These are phyloP conservation scores for Gaillardinia entomophila DNA, from an alignment of 805 yeast species.

Conservation along the genomic window DNA sequence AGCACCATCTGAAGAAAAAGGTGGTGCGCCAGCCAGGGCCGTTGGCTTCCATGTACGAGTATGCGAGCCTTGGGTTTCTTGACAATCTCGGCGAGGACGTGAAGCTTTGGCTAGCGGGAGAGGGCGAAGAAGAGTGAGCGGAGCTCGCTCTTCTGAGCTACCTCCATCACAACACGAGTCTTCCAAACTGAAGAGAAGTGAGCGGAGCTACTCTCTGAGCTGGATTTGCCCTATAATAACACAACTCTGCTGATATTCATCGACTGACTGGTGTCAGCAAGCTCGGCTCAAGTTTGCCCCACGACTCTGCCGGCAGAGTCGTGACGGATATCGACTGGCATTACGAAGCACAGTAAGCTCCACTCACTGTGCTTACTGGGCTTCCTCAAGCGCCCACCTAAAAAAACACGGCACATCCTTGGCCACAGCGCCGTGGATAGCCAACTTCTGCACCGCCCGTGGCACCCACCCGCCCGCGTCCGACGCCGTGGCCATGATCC, in stretches of 20 bases:
- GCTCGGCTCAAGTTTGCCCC: too few relatives aligned
- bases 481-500: constrained; percentile 38
- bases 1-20: constrained; percentile 13
- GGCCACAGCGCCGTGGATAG: constrained; percentile 28
- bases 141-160: too few relatives aligned
- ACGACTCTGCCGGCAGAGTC: too few relatives aligned
- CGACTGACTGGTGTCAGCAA: too few relatives aligned
- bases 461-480: constrained; percentile 37
- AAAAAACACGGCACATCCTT: constrained; percentile 37
- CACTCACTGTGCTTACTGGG: background rate
- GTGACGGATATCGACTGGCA: too few relatives aligned
- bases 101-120: constrained; percentile 34
- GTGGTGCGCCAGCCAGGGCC: background rate
- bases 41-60: constrained; percentile 12
- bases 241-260: too few relatives aligned
- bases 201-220: too few relatives aligned
- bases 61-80: constrained; percentile 29
- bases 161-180: too few relatives aligned
- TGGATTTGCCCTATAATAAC: too few relatives aligned
- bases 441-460: constrained; percentile 23
- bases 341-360: too few relatives aligned
- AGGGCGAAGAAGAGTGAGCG: too few relatives aligned
- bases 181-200: too few relatives aligned
- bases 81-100: constrained; percentile 40
- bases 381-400: constrained; percentile 16